Conservation (phyloP, 441 rosid genomes). For the Arabidopsis lyrata region DNA sequence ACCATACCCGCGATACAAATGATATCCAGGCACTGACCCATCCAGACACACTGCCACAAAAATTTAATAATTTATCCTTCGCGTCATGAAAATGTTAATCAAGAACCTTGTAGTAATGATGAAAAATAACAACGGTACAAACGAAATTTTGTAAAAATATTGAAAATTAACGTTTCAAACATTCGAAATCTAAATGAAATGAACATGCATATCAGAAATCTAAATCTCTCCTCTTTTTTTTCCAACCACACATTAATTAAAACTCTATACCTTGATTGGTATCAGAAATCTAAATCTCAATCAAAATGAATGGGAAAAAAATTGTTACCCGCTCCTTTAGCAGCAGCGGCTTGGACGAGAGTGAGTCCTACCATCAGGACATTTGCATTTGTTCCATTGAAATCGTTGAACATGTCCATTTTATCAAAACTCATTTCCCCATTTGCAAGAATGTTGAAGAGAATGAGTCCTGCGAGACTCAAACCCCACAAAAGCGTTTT, state of each 20-base stretch:
- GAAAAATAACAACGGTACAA: no score
- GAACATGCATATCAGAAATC: no score
- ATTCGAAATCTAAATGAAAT: no score
- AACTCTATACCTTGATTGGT: no score
- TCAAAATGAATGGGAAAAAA: background rate
- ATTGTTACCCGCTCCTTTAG: constrained; percentile 40
- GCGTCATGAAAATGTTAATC: background rate
- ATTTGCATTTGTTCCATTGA: constrained; percentile 26
- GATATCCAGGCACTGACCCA: constrained; percentile 77
- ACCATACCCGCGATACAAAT: constrained; percentile 60
- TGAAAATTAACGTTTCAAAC: no score
- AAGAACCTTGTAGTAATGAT: background rate
- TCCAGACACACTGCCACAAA: constrained; percentile 67
- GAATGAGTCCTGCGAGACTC: constrained; percentile 29
- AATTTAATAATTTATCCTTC: background rate
- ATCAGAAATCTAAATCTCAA: background rate
- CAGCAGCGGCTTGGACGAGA: constrained; percentile 35
- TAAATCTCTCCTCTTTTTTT: no score
- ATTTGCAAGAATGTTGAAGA: constrained; percentile 32
- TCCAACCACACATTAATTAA: no score
- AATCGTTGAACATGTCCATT: background rate
- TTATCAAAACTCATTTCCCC: constrained; percentile 28
- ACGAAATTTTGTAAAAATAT: no score
- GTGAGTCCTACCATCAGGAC: constrained; percentile 39
- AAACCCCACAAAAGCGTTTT: constrained; percentile 17